A percentile compares a stretch with the other conserved stretches of the same genome.
phyloP scores from a whole-genome alignment of 306 rosid genomes.

The Begonia loranthoides region DNA sequence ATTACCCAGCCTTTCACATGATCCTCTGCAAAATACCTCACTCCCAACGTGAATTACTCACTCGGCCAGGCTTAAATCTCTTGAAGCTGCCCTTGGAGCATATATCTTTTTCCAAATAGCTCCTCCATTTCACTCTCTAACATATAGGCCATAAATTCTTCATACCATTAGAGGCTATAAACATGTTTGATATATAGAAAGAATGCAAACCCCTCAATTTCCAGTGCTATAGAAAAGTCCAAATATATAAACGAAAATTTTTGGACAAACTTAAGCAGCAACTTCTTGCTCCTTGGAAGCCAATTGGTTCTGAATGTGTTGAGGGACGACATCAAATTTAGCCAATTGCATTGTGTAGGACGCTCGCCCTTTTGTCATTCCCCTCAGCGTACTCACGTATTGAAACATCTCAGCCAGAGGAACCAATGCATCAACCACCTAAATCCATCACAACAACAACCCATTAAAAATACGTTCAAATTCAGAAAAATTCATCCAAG shows the following conservation, averaged over 20 bases:
- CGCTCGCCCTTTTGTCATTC: constrained; percentile 98
- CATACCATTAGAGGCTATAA: no score
- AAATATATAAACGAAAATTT: neutral
- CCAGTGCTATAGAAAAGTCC: neutral
- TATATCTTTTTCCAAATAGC: no score
- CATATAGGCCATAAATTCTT: no score
- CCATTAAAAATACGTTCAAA: neutral
- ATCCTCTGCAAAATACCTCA: no score
- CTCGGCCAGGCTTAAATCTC: no score
- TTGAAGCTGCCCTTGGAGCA: no score
- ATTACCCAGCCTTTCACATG: no score
- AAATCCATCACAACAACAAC: constrained; percentile 12
- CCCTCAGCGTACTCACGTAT: constrained; percentile 82
- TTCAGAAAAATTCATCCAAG: no score
- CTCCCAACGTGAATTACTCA: no score
- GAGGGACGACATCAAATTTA: constrained; percentile 88
- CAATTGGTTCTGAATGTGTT: constrained; percentile 84
- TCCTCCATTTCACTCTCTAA: no score
- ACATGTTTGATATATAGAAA: neutral
- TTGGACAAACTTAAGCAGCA: constrained; percentile 36
- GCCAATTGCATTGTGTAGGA: constrained; percentile 90
- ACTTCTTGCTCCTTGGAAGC: constrained; percentile 79
- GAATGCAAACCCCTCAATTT: neutral
- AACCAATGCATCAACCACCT: constrained; percentile 85
- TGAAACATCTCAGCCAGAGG: constrained; percentile 99